These are phyloP conservation scores for Trichosanthes truncata DNA, from an alignment of 306 rosid species.

Conservation along the genomic window DNA sequence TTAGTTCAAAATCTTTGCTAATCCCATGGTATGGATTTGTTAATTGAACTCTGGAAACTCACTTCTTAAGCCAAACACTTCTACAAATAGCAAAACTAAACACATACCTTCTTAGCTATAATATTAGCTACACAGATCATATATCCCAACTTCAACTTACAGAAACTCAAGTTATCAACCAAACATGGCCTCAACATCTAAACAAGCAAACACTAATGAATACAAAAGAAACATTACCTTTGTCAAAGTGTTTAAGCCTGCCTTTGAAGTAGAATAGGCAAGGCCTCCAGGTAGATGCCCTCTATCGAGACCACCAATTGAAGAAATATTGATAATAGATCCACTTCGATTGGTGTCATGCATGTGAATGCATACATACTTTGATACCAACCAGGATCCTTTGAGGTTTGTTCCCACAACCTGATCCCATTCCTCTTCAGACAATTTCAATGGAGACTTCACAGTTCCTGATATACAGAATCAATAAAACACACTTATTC, in stretches of 20 bases:
- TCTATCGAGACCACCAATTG: slow-evolving; percentile 43
- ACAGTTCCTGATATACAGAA: slow-evolving; percentile 31
- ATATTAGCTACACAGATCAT: background rate
- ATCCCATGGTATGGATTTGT: background rate
- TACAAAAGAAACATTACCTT: slow-evolving; percentile 28
- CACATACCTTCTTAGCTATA: background rate
- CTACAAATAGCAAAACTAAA: too few relatives aligned
- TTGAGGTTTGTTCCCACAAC: slow-evolving; percentile 46
- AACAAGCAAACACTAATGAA: background rate
- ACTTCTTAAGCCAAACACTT: background rate
- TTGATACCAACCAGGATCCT: slow-evolving; percentile 72
- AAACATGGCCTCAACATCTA: background rate
- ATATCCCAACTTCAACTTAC: background rate
- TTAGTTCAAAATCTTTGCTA: too few relatives aligned
- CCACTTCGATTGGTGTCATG: slow-evolving; percentile 38
- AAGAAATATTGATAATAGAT: slow-evolving; percentile 58
- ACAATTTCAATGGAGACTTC: slow-evolving; percentile 35
- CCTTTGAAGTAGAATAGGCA: slow-evolving; percentile 56
- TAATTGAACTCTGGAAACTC: background rate
- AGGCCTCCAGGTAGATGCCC: slow-evolving; percentile 52
- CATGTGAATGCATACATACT: slow-evolving; percentile 43
- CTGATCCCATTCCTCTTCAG: slow-evolving; percentile 66
- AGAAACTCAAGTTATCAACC: background rate
- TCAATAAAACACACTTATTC: too few relatives aligned
- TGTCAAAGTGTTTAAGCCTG: slow-evolving; percentile 37